A percentile compares a stretch with the other conserved stretches of the same genome.
phyloP scores from a whole-genome alignment of 192 early-diverging fungal genomes.

The Entomortierella beljakovae region DNA sequence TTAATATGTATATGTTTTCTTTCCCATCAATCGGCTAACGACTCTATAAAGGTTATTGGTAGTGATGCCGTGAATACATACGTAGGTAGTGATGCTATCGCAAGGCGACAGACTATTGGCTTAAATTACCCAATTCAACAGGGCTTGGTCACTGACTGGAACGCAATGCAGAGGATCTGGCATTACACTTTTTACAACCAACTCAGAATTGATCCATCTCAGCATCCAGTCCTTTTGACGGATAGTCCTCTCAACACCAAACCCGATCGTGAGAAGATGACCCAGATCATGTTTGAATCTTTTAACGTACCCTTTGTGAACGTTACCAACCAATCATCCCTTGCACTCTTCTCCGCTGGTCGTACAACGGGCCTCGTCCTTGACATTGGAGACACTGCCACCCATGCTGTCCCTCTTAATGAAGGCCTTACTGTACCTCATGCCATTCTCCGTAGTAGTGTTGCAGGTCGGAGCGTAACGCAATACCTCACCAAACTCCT shows the following conservation, averaged over 20 bases:
- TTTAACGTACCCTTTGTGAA: slow-evolving; percentile 98
- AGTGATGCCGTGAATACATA: slow-evolving; percentile 93
- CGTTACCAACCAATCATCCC: slow-evolving; percentile 93
- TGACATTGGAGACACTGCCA: slow-evolving; percentile 98
- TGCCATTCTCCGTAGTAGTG: slow-evolving; percentile 82
- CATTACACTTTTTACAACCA: slow-evolving; percentile 99
- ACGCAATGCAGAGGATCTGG: slow-evolving; percentile 96
- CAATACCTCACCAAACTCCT: background rate
- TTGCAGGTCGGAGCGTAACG: background rate
- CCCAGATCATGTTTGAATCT: slow-evolving; percentile 99
- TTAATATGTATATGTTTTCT: too few relatives aligned
- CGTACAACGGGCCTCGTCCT: slow-evolving; percentile 98
- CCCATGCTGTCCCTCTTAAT: slow-evolving; percentile 97
- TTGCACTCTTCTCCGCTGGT: slow-evolving; percentile 96
- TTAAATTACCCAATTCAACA: slow-evolving; percentile 91
- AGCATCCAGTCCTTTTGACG: slow-evolving; percentile 96
- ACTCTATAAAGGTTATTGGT: slow-evolving; percentile 87
- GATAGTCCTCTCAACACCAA: slow-evolving; percentile 98
- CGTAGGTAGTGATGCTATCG: slow-evolving; percentile 91
- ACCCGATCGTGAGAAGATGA: slow-evolving; percentile 99
- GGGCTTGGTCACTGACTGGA: slow-evolving; percentile 95
- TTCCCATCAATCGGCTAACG: too few relatives aligned
- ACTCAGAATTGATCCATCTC: slow-evolving; percentile 96
- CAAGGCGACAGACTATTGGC: slow-evolving; percentile 87
- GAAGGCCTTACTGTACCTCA: slow-evolving; percentile 96